Evolutionary conservation across 2,329 filamentous ascomycete species (phyloP), one percentile per base, ranked within the genome.

Genomic region (Ilyonectria robusta): DNA sequence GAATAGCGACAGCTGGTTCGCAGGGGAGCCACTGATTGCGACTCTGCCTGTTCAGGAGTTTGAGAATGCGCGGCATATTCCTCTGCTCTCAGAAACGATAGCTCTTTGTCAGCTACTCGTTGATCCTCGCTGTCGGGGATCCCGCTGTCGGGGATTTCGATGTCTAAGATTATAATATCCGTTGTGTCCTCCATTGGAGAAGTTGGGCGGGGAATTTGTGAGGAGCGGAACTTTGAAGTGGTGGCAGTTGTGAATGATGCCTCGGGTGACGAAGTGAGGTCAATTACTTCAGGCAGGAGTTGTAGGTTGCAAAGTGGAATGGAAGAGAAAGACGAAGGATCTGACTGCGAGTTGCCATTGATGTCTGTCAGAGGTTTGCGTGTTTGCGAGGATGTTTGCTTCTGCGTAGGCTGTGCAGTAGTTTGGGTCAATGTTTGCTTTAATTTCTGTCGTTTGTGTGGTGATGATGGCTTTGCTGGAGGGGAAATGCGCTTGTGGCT

Each of bases 1-100:
- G 75, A 77, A 40, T 79, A 77, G 1, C 68, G 66, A 65, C 84
- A 87, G 15, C 13, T 40, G 15, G 11, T 54, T 51, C 53, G 47
- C 7, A 17, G 31, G 4, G 35, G 15, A 26, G 4, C 4, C 6
- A 44, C 29, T 6, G 8, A 48, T 21, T 31, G 10, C 17, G 2
- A 13, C 29, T 46, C 44, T 23, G 13, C 35, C 17, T 46, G 48
- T 10, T 37, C 26, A 5, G 31, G 2, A 4, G 21, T 11, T 46
- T 62, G 35, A 10, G 55, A 31, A 48, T 56, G 17, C 29, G 35
- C 23, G 17, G 19, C 33, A 26, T 29, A 31, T 33, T 21, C 19
- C 35, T 37, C 33, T 9, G 19, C 10, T 33, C 26, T 6, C 10
- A 21, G 5, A 8, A 23, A 29, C 3, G 17, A 8, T 17, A n/a